Conservation (phyloP, 169 alveolate genomes). For the Eimeria sp. region DNA sequence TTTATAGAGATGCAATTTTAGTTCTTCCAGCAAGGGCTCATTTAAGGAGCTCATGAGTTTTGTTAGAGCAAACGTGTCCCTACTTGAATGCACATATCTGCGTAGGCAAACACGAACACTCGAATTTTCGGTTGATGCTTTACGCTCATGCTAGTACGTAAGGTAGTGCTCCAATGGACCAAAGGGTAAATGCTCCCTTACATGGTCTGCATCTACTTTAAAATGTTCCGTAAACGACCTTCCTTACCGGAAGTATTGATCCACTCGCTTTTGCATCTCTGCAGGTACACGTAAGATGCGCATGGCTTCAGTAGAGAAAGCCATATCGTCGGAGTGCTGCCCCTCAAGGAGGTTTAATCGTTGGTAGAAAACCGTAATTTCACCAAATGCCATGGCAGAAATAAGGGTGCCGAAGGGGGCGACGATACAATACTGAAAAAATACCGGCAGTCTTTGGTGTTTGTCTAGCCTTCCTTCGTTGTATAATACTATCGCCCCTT, state of each 20-base stretch:
- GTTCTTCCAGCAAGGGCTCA: constrained; percentile 65
- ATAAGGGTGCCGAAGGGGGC: constrained; percentile 73
- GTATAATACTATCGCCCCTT: background rate
- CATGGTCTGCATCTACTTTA: background rate
- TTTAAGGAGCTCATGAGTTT: constrained; percentile 64
- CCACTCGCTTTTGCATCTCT: constrained; percentile 65
- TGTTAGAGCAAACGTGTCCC: constrained; percentile 53
- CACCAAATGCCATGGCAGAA: constrained; percentile 63
- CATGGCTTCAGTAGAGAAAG: constrained; percentile 67
- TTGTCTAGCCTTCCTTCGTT: background rate
- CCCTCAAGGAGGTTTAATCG: constrained; percentile 57
- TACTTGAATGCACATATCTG: constrained; percentile 57
- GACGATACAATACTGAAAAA: constrained; percentile 69
- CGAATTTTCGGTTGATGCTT: background rate
- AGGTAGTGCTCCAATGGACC: background rate
- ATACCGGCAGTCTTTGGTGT: background rate
- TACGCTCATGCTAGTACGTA: background rate
- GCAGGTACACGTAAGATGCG: constrained; percentile 58
- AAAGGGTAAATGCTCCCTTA: background rate
- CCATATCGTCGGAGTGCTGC: constrained; percentile 68
- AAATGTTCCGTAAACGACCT: background rate
- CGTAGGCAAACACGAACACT: background rate
- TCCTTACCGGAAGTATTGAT: constrained; percentile 62
- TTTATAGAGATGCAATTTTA: constrained; percentile 52
- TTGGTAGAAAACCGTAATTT: constrained; percentile 60